Conservation (phyloP, 768 basidiomycete genomes). For the Mrakia hoshinonis region DNA sequence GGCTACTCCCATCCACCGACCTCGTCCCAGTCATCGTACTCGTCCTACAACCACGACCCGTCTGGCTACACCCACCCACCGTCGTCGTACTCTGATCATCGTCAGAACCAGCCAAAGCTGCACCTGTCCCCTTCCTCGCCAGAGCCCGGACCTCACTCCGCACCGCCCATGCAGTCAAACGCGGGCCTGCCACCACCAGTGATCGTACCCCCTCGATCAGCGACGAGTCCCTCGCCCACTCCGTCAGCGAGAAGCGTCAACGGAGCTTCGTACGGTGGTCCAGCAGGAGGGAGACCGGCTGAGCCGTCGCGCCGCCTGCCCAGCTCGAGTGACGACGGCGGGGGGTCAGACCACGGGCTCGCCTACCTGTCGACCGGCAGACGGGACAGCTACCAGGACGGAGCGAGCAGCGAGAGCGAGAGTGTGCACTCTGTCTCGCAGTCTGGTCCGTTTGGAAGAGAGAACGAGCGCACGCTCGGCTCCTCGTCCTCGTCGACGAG, state of each 20-base stretch:
- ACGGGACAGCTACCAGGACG: slow-evolving; percentile 7
- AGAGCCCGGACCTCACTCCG: slow-evolving; percentile 13
- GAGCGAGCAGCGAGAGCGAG: slow-evolving; percentile 12
- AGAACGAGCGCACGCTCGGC: not conserved
- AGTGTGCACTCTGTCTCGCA: slow-evolving; percentile 11
- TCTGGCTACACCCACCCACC: not conserved
- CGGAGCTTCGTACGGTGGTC: not conserved
- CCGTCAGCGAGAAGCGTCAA: not conserved
- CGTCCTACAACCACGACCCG: not conserved
- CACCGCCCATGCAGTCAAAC: slow-evolving; percentile 4
- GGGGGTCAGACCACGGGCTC: slow-evolving; percentile 15
- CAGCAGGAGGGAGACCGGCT: not conserved
- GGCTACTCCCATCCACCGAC: not conserved
- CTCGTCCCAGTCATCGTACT: slow-evolving; percentile 1
- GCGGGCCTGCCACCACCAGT: not conserved
- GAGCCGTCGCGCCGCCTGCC: not conserved
- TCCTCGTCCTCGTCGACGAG: not conserved
- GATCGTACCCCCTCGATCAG: slow-evolving; percentile 14
- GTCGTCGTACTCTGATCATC: not conserved
- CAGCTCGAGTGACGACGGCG: not conserved
- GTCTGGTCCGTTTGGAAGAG: not conserved
- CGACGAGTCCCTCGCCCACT: slow-evolving; percentile 14
- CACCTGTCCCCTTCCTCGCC: slow-evolving; percentile 9
- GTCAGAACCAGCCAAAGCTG: slow-evolving; percentile 14
- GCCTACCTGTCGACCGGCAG: slow-evolving; percentile 11